Base-by-base conservation (phyloP, 2,329 filamentous ascomycete species). In the Neofusicoccum kwambonambiense region DNA sequence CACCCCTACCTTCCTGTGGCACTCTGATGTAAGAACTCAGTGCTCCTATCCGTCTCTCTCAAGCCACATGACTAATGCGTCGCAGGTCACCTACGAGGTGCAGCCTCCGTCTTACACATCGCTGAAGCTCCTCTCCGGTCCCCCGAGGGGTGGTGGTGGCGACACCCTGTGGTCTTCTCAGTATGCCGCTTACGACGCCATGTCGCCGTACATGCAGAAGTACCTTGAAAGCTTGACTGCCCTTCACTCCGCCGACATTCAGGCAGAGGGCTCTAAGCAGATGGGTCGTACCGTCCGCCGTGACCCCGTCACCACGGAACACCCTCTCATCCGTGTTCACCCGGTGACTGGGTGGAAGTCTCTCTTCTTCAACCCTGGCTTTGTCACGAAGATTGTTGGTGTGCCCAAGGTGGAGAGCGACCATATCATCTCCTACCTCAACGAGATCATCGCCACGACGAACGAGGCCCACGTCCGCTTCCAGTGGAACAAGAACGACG, bases 391-490 rank as follows among this genome's bases (percentile, higher is more conserved):
- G 67, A 86, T 87, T 56, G 80, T 85, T n/a, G 85, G 85, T 2
- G 78, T 87, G 2, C 84, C 85, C 2, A 85, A 86, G 68, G 80
- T 79, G 0, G 85, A 86, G 73, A 81, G 78, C 39, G 82, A 86
- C 67, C 75, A 79, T 47, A 84, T 86, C 67, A 79, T 86, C 66
- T 70, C 73, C 2, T 80, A 82, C 52, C 77, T 87, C 39, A 85
- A 84, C 39, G 82, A 86, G 69, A 76, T 87, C 27, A 80, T 87
- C 6, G 75, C 82, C 2, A 84, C 83, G 1, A 86, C 82, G 6
- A 88, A 89, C 47, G 90, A 93, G 74, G 81, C 89, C 66, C 89
- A 92, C 70, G 88, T 86, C 5, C 83, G 89, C 17, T 87, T 89
- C 71, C 82, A 84, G 68, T 90, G 88, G 88, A 80, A 82, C 49